Evolutionary conservation across 2,329 filamentous ascomycete species (phyloP).

Genomic region (Pseudomassariella vexata): DNA sequence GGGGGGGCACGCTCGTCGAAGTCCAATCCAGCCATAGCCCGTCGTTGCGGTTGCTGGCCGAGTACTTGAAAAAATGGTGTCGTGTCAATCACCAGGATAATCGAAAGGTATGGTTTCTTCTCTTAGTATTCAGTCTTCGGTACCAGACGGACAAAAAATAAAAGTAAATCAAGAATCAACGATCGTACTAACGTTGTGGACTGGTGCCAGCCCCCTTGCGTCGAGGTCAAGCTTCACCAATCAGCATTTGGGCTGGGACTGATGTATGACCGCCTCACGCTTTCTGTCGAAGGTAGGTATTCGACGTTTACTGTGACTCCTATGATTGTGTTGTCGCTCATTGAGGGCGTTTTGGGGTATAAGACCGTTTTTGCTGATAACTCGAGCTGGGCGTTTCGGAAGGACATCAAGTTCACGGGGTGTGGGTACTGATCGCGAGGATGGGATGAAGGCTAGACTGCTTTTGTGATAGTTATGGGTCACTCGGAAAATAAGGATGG

Average conservation of each 20-base stretch:
- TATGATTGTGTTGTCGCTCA: constrained; percentile 36
- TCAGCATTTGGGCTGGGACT: constrained; percentile 38
- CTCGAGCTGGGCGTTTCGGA: constrained; percentile 22
- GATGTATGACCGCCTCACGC: constrained; percentile 35
- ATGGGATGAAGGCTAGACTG: no score
- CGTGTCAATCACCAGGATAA: constrained; percentile 33
- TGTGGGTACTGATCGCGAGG: neutral
- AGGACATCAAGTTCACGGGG: constrained; percentile 25
- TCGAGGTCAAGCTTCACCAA: constrained; percentile 35
- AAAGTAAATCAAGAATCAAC: no score
- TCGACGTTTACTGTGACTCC: constrained; percentile 30
- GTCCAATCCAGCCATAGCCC: constrained; percentile 42
- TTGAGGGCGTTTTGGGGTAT: constrained; percentile 44
- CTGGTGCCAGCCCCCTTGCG: constrained; percentile 35
- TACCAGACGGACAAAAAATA: no score
- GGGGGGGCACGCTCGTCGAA: constrained; percentile 25
- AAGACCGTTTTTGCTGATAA: constrained; percentile 20
- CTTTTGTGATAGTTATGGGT: no score
- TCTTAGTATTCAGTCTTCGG: no score
- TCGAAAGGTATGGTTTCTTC: constrained; percentile 22
- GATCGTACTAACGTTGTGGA: no score
- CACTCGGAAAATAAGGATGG: no score
- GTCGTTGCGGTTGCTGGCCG: constrained; percentile 36
- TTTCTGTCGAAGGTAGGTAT: constrained; percentile 29
- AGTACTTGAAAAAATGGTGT: constrained; percentile 43